Evolutionary conservation across 768 basidiomycete species (phyloP).

Genomic region (Russula emetica): DNA sequence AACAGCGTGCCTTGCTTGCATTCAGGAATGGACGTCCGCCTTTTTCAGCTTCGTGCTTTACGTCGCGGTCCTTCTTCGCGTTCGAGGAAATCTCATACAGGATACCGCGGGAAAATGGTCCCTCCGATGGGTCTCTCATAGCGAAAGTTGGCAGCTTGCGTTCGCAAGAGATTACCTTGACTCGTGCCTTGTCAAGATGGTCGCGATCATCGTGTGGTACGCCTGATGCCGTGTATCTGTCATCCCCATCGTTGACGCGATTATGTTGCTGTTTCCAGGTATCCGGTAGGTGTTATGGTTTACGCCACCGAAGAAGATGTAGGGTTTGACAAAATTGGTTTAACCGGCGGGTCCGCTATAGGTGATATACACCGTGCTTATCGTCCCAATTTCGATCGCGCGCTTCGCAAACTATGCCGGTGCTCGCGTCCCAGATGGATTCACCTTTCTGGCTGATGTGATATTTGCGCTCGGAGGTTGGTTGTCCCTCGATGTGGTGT

Average conservation of each 20-base stretch:
- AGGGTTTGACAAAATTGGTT: neutral
- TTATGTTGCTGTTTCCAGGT: slow-evolving; percentile 14
- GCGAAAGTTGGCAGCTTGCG: slow-evolving; percentile 36
- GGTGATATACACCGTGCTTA: slow-evolving; percentile 35
- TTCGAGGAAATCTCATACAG: slow-evolving; percentile 38
- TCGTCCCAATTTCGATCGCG: slow-evolving; percentile 36
- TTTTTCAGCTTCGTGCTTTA: slow-evolving; percentile 36
- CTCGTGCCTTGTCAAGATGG: slow-evolving; percentile 34
- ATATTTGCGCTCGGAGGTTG: slow-evolving; percentile 36
- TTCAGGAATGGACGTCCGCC: slow-evolving; percentile 38
- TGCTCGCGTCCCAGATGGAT: slow-evolving; percentile 31
- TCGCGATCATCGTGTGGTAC: slow-evolving; percentile 36
- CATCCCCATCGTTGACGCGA: neutral
- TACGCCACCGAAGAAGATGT: no score
- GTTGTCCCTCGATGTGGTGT: neutral
- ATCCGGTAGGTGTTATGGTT: slow-evolving; percentile 28
- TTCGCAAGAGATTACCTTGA: slow-evolving; percentile 36
- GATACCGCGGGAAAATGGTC: slow-evolving; percentile 31
- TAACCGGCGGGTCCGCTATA: slow-evolving; percentile 1
- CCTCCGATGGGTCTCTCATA: slow-evolving; percentile 34
- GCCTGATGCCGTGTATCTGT: neutral
- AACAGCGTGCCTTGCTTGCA: neutral
- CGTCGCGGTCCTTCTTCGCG: slow-evolving; percentile 35
- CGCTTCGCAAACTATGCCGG: slow-evolving; percentile 35
- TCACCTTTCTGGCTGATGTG: slow-evolving; percentile 35